Conservation (phyloP, 1,139 yeast genomes). For the Hansenula lynferdii region DNA sequence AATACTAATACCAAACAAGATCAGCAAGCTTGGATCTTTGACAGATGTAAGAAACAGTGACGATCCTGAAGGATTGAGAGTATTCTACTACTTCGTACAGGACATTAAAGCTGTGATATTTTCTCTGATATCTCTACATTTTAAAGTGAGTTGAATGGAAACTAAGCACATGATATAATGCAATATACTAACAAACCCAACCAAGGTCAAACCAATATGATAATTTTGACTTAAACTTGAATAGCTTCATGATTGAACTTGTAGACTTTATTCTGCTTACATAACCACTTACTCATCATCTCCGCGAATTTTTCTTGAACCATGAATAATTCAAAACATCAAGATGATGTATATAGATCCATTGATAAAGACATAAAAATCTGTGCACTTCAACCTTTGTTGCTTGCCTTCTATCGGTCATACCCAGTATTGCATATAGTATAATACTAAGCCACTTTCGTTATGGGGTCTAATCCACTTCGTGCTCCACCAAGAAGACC, state of each 20-base stretch:
- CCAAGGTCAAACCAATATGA: slow-evolving; percentile 1
- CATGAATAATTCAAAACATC: too few species aligned
- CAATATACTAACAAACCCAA: neutral
- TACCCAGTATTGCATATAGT: too few species aligned
- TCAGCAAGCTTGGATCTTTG: slow-evolving; percentile 36
- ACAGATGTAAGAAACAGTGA: slow-evolving; percentile 34
- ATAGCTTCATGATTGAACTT: too few species aligned
- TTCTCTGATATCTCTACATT: slow-evolving; percentile 38
- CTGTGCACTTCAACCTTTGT: too few species aligned
- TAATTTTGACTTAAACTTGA: too few species aligned
- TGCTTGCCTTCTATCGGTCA: too few species aligned
- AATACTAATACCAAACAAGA: slow-evolving; percentile 15
- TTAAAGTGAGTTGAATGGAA: slow-evolving; percentile 27
- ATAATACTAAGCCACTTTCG: too few species aligned
- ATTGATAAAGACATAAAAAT: too few species aligned
- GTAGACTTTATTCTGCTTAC: too few species aligned
- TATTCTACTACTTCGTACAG: slow-evolving; percentile 38
- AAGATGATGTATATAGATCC: too few species aligned
- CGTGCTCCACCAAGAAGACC: slow-evolving; percentile 19
- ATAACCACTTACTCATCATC: too few species aligned
- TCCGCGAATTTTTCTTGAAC: too few species aligned
- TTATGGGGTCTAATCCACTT: slow-evolving; percentile 13
- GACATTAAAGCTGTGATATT: slow-evolving; percentile 40
- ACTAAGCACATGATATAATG: neutral
- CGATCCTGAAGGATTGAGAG: slow-evolving; percentile 40